phyloP scores from a whole-genome alignment of 2,329 filamentous ascomycete genomes.

The Dothiorella sarmentorum region DNA sequence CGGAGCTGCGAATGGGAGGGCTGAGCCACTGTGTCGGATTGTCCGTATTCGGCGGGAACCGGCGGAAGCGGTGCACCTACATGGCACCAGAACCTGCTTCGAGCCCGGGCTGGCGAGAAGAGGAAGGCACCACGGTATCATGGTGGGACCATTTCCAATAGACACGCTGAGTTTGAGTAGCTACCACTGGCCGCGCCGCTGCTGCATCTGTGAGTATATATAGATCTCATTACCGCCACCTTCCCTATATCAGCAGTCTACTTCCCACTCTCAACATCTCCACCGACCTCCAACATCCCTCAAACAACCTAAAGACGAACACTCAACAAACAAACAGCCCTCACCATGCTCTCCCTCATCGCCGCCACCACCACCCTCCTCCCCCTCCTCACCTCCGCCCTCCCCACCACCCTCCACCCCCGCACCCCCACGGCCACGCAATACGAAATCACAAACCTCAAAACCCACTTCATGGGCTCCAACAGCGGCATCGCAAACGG shows the following conservation, averaged over 20 bases:
- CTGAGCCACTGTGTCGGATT: background rate
- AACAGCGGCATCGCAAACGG: conserved; percentile 25
- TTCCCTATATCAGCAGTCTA: too few relatives aligned
- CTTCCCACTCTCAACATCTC: too few relatives aligned
- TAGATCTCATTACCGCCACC: too few relatives aligned
- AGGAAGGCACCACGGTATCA: too few relatives aligned
- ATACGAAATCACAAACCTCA: conserved; percentile 24
- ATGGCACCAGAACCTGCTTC: too few relatives aligned
- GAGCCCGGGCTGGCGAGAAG: too few relatives aligned
- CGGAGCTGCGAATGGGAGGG: background rate
- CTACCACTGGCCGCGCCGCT: too few relatives aligned
- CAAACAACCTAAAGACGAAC: too few relatives aligned
- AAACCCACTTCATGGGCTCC: conserved; percentile 30
- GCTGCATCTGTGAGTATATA: too few relatives aligned
- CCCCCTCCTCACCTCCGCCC: background rate
- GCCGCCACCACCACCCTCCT: background rate
- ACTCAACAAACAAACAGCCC: background rate
- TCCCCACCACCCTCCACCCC: background rate
- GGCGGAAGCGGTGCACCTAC: background rate
- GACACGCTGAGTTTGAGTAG: too few relatives aligned
- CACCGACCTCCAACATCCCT: too few relatives aligned
- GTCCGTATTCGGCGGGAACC: background rate
- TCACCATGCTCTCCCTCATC: background rate
- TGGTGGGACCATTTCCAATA: too few relatives aligned
- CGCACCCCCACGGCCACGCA: conserved; percentile 1